Base-by-base conservation (phyloP, 768 basidiomycete genomes). In the Pleurotus djamor region DNA sequence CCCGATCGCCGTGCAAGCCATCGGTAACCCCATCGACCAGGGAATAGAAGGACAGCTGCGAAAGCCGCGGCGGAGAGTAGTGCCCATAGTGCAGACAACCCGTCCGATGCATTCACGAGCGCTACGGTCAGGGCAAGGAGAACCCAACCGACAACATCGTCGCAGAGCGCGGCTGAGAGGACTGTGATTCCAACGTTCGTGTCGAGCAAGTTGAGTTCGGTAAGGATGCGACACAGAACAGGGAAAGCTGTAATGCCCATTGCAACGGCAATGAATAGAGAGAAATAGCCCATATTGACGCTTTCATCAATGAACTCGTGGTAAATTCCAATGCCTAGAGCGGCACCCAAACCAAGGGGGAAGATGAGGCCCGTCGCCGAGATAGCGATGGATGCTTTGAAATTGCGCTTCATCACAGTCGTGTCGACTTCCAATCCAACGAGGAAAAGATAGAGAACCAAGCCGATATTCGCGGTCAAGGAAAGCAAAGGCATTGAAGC, bases 351-450 rank as follows among this genome's bases (percentile, higher is more conserved):
- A 0, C 90, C 93, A 36, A 96, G 86, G 0, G 94, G 93, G 3
- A 96, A 49, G 56, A 88, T 43, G 49, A 96, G 79, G 0, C 94
- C 93, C 0, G 84, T 83, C 0, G 82, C 55, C 0, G 89, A 88
- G 45, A 94, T 84, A 14, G 78, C 67, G 3, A 79, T 68, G 3
- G 91, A 83, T 0, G 85, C 76, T 28, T 75, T 71, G 5, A 82
- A 73, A 68, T 94, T 92, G 48, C 83, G 80, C 64, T 76, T 84
- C 65, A 94, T 76, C 45, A 94, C 67, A 5, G 82, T 77, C 4
- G 84, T 78, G 69, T 96, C 94, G 61, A 94, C 85, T 75, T 96
- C 94, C 37, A 94, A 78, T 2, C 89, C 94, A 33, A 95, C 83
- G 49, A 95, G 78, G 79, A 95, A 95, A 5, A 95, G 80, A 74